These are phyloP conservation scores for Tremellales sp. DNA, from an alignment of 1,284 basidiomycete species.

Conservation along the genomic window DNA sequence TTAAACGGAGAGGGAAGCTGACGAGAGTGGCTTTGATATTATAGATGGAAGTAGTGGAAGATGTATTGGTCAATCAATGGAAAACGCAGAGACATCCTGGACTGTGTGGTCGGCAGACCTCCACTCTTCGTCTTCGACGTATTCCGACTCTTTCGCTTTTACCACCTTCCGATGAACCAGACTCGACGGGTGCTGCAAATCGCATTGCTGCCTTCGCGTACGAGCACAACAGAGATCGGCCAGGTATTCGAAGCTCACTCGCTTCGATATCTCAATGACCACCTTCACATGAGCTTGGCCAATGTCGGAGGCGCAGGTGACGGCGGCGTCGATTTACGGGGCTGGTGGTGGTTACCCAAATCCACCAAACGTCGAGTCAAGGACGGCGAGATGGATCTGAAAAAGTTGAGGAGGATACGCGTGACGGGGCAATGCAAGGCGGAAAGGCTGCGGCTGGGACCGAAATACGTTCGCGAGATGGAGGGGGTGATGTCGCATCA, in stretches of 20 bases:
- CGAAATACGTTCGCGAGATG: slow-evolving; percentile 76
- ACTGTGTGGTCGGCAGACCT: no score
- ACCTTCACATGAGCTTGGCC: slow-evolving; percentile 71
- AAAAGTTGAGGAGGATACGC: slow-evolving; percentile 54
- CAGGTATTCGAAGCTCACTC: slow-evolving; percentile 71
- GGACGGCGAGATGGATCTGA: background rate
- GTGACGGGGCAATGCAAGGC: slow-evolving; percentile 90
- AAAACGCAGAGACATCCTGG: no score
- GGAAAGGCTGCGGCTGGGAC: slow-evolving; percentile 70
- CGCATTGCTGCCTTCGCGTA: slow-evolving; percentile 4
- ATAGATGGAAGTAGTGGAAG: no score
- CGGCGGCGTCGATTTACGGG: slow-evolving; percentile 81
- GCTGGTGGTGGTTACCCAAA: slow-evolving; percentile 83
- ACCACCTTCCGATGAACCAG: no score
- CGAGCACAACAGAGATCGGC: slow-evolving; percentile 58
- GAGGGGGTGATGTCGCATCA: slow-evolving; percentile 65
- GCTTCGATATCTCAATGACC: slow-evolving; percentile 57
- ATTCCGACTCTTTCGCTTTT: no score
- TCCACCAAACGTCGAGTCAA: background rate
- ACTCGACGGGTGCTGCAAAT: no score
- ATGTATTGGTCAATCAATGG: no score
- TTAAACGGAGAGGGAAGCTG: no score
- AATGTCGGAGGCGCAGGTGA: slow-evolving; percentile 74
- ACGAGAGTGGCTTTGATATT: no score
- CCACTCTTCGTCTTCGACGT: no score